Base-by-base conservation (phyloP, 192 early-diverging fungal species). In the Backusella circina region DNA sequence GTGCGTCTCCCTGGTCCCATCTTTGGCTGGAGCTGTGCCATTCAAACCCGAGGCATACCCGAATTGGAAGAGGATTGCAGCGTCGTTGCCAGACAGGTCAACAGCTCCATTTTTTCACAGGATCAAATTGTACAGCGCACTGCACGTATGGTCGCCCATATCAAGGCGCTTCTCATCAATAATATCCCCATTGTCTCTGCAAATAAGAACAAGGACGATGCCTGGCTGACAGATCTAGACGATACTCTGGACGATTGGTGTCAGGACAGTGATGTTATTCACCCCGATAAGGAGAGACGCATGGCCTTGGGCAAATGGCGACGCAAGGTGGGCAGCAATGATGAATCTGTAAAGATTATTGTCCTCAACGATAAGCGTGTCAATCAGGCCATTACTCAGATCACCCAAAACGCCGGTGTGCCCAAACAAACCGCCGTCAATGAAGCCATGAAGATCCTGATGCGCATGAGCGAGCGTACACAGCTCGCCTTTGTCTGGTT, bases 301-400 rank as follows among this genome's bases (percentile, higher is more conserved):
- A 39, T 73, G 21, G 65, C 72, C 6, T 47, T 83, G n/a, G 82
- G 82, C 0, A 79, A 76, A 57, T 83, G 82, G 82, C 73, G 75
- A 41, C 38, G 51, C 28, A 83, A 79, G 15, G 71, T 83, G 4
- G 77, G 82, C 15, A 78, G 75, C 35, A 83, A 79, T 39, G 82
- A 83, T 74, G 82, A 83, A 39, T 71, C 77, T 4, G 78, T 79
- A 57, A 79, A 77, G 32, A 75, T 79, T 0, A 71, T 83, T n/a
- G 77, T 83, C 21, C 67, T 79, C 23, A 82, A 82, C 47, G 81
- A 82, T 35, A 82, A 79, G 32, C 69, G 81, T 8, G 81, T 82
- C 23, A 71, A 76, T 15, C 28, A 39, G 18, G 79, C 74, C 26
- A 76, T 80, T 9, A 64, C 66, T 1, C 74, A 80, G 35, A 83